phyloP scores from a whole-genome alignment of 208 protist species.

The Acanthamoeba royreba region DNA sequence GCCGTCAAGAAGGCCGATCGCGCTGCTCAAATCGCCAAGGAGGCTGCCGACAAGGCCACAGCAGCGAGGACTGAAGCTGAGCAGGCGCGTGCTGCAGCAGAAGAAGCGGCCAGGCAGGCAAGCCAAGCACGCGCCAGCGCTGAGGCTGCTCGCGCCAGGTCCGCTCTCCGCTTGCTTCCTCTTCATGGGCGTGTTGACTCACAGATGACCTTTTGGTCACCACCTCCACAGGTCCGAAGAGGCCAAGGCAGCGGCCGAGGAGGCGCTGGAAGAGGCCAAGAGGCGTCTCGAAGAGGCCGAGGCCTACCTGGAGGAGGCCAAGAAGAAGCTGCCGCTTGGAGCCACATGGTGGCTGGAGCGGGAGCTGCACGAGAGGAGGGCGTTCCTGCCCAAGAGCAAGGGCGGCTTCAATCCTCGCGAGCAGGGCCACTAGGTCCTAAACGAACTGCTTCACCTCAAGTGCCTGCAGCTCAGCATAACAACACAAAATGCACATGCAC shows the following conservation, averaged over 20 bases:
- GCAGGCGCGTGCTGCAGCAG: not conserved
- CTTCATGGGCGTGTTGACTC: too few relatives aligned
- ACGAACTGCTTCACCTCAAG: too few relatives aligned
- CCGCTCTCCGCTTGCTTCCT: too few relatives aligned
- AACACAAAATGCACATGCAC: too few relatives aligned
- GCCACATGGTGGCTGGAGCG: slow-evolving; percentile 63
- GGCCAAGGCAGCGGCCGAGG: slow-evolving; percentile 52
- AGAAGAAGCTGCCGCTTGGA: slow-evolving; percentile 44
- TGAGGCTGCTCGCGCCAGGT: not conserved
- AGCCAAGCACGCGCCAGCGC: not conserved
- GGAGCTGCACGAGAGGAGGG: slow-evolving; percentile 51
- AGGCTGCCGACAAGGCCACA: slow-evolving; percentile 17
- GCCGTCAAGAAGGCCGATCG: slow-evolving; percentile 56
- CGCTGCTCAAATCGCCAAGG: slow-evolving; percentile 43
- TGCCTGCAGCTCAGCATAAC: too few relatives aligned
- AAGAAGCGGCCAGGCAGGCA: not conserved
- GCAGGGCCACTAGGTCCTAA: too few relatives aligned
- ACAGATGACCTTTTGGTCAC: too few relatives aligned
- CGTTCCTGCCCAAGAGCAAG: slow-evolving; percentile 55
- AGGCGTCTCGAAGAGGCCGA: slow-evolving; percentile 41
- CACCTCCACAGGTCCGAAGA: slow-evolving; percentile 3
- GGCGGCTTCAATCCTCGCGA: slow-evolving; percentile 27
- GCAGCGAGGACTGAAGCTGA: not conserved
- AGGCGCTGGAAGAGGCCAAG: slow-evolving; percentile 39
- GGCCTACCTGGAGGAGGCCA: slow-evolving; percentile 60